Evolutionary conservation across 2,329 filamentous ascomycete species (phyloP).

Genomic region (Ilyonectria robusta): DNA sequence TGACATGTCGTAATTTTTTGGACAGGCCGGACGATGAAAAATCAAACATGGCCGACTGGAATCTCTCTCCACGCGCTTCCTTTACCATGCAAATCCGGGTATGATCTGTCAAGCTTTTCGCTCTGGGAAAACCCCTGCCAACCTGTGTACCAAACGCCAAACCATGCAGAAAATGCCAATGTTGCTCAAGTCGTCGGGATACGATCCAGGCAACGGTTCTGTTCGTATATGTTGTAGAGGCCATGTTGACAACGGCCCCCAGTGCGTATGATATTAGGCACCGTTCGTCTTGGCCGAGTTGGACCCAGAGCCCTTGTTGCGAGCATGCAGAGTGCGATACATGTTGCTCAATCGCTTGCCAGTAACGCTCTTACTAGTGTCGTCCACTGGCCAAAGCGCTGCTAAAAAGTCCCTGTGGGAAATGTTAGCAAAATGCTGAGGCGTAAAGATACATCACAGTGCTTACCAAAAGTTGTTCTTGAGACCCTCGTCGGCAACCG

Average conservation of each 20-base stretch:
- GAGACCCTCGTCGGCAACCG: constrained; percentile 57
- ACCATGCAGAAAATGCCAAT: constrained; percentile 46
- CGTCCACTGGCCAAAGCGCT: constrained; percentile 62
- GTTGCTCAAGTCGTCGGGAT: constrained; percentile 40
- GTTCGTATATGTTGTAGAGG: constrained; percentile 32
- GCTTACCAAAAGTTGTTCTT: constrained; percentile 68
- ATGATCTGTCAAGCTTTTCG: constrained; percentile 43
- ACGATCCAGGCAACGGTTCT: constrained; percentile 36
- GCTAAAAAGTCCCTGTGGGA: constrained; percentile 59
- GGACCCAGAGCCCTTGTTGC: constrained; percentile 50
- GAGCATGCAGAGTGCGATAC: constrained; percentile 58
- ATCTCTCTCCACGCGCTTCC: constrained; percentile 44
- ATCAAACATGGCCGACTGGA: constrained; percentile 25
- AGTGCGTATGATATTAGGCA: constrained; percentile 40
- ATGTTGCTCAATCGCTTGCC: constrained; percentile 60
- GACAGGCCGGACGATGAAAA: constrained; percentile 20
- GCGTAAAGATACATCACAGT: not conserved
- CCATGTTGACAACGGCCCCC: constrained; percentile 9
- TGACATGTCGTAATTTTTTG: constrained; percentile 23
- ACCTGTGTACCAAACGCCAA: constrained; percentile 48
- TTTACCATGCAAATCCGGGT: constrained; percentile 49
- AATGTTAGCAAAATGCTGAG: constrained; percentile 37
- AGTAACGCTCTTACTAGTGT: constrained; percentile 60
- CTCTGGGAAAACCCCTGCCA: constrained; percentile 33
- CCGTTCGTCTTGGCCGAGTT: constrained; percentile 52